These are phyloP conservation scores for Solanum piurae DNA, from an alignment of 257 asterid genomes.

Conservation along the genomic window DNA sequence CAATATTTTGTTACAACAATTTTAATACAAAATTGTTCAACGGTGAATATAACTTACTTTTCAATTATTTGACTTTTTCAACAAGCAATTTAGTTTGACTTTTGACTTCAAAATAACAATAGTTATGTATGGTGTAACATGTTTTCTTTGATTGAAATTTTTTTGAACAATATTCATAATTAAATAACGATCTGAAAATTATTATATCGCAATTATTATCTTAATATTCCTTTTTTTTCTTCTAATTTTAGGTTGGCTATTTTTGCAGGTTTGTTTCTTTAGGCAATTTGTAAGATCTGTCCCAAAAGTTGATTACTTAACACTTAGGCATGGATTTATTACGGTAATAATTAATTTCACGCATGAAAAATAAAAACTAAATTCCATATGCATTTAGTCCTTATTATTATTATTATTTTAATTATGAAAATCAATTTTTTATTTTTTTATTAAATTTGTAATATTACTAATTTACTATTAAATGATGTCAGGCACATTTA, in stretches of 20 bases:
- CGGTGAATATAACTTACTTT: neutral
- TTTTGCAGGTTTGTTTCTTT: constrained; percentile 68
- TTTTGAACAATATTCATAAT: neutral
- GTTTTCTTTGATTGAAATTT: neutral
- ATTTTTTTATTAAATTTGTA: neutral
- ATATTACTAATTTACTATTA: neutral
- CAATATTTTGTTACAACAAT: neutral
- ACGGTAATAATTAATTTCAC: constrained; percentile 32
- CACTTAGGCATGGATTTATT: constrained; percentile 86
- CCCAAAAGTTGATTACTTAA: constrained; percentile 81
- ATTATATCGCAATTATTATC: neutral
- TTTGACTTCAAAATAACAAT: neutral
- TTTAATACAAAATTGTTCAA: neutral
- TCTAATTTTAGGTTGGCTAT: neutral
- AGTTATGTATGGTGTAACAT: neutral
- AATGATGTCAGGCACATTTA: constrained; percentile 64
- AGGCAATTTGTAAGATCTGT: constrained; percentile 88
- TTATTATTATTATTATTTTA: neutral
- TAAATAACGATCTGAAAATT: no score
- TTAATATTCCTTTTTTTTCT: no score
- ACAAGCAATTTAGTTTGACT: neutral
- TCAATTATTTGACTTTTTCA: neutral
- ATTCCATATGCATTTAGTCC: neutral
- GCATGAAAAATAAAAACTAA: neutral
- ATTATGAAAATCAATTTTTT: neutral